phyloP scores from a whole-genome alignment of 1,284 basidiomycete genomes.

The Ganoderma meredithae region DNA sequence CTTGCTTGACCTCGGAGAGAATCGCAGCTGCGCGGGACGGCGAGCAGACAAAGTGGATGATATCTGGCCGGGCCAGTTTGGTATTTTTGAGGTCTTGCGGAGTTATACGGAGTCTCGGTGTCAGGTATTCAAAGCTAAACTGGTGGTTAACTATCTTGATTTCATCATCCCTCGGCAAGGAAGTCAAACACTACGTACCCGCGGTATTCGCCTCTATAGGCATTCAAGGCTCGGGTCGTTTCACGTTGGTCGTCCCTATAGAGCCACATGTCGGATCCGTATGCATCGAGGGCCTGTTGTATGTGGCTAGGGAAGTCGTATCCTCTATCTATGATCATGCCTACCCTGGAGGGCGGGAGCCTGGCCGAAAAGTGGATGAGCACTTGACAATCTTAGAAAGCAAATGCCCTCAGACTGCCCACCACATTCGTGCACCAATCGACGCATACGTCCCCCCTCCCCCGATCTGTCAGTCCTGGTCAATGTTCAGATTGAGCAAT shows the following conservation, averaged over 20 bases:
- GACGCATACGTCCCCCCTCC: slow-evolving; percentile 87
- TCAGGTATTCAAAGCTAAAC: slow-evolving; percentile 82
- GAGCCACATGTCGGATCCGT: slow-evolving; percentile 83
- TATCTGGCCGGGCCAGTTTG: slow-evolving; percentile 58
- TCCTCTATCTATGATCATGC: slow-evolving; percentile 89
- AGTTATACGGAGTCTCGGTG: slow-evolving; percentile 74
- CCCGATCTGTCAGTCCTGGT: slow-evolving; percentile 71
- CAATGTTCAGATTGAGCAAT: neutral
- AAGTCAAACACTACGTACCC: slow-evolving; percentile 53
- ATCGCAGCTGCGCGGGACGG: slow-evolving; percentile 76
- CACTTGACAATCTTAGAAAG: neutral
- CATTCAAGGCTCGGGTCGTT: slow-evolving; percentile 83
- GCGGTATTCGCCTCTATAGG: slow-evolving; percentile 77
- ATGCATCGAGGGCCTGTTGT: slow-evolving; percentile 62
- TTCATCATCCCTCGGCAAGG: too few relatives aligned
- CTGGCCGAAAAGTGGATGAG: slow-evolving; percentile 44
- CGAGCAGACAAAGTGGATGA: slow-evolving; percentile 89
- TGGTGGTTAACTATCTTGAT: neutral
- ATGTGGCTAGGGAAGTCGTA: slow-evolving; percentile 76
- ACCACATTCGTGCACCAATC: slow-evolving; percentile 87
- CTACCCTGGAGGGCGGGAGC: slow-evolving; percentile 68
- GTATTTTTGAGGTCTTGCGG: slow-evolving; percentile 73
- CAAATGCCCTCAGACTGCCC: slow-evolving; percentile 14
- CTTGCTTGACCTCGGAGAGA: slow-evolving; percentile 63
- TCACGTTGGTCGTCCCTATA: slow-evolving; percentile 66